Base-by-base conservation (phyloP, 768 basidiomycete species). In the Macrolepiota albuminosa region DNA sequence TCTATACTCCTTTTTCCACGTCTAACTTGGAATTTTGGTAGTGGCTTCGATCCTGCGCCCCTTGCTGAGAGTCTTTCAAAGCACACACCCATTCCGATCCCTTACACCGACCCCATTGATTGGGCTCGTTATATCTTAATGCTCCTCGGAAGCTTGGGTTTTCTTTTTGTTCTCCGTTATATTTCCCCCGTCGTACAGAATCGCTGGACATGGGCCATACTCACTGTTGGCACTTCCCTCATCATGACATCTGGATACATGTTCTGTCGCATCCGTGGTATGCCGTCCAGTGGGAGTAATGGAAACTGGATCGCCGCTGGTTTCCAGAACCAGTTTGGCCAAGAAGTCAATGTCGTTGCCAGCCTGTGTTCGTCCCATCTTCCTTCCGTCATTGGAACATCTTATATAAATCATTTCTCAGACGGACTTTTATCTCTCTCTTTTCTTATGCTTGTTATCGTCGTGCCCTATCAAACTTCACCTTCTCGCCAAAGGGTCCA, bases 221-320 rank as follows among this genome's bases (percentile, higher is more conserved):
- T 70, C n/a, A 79, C 78, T 43, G 82, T 86, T 33, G 58, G 87
- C 43, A 70, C 84, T 31, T 81, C 85, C 9, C 87, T 92, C 21
- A 75, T 93, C 66, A 96, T 98, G 88, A 95, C 87, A 24, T 86
- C 89, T 9, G 97, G 97, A 8, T 90, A 86, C 78, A 99, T 99
- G 97, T 99, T 96, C 76, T 91, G 90, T 60, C 89, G 88, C 63
- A 99, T 99, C 66, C 87, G 96, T 62, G 81, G 81, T 36, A 81
- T 81, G 50, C 95, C 93, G 3, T 93, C 84, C 69, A 77, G 76
- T 26, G 85, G 84, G 33, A 76, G 77, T 0, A 80, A 83, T 57
- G 86, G 87, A 26, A 76, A 81, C 52, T 95, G 93, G 89, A 88
- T 99, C 67, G 91, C 94, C 9, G 80, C 75, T 10, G 96, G 96